Base-by-base conservation (phyloP, 108 stramenopile genomes). In the Cyclostephanos invisitatus region DNA sequence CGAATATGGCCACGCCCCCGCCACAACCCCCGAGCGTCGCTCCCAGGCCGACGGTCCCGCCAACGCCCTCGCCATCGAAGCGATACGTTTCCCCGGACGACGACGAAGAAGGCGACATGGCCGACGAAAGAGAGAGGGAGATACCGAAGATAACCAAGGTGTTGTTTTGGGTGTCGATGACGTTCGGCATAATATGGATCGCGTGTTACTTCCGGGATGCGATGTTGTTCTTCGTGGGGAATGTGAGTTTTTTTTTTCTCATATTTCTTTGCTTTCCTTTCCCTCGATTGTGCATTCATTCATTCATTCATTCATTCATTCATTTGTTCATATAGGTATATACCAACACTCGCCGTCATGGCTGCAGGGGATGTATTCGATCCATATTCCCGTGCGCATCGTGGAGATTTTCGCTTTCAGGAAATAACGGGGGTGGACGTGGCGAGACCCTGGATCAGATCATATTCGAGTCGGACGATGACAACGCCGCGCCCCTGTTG, bases 361-460 rank as follows among this genome's bases (percentile, higher is more conserved):
- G 77, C 5, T 78, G 77, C 46, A 72, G 61, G 49, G 70, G 78
- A 5, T 72, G 70, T 24, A 29, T 78, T 4, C 65, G 44, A 37
- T 66, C 78, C 3, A 61, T 70, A 12, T 78, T 64, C 42, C 77
- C 77, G 2, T 72, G 77, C 24, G 55, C 67, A 21, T 56, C 38
- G 48, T 66, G 59, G 15, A 51, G 63, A 73, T 29, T n/a, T n/a
- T n/a, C 47, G 20, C 29, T 6, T 21, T 24, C 62, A 8, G 29
- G 42, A 1, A 57, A 42, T n/a, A n/a, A 29, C 65, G 61, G 29
- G 3, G 59, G 42, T 20, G 64, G 55, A 15, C 24, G 38, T 17
- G 42, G 50, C 36, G 67, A 68, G 12, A 42, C 70, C 14, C 32
- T 80, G 53, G 78, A 80, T 80, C 72, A 80, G 53, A 80, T 80